Percentiles rank a stretch among this genome's conserved stretches.
Conservation (phyloP, 164 flowering plant genomes). For the Berberis thunbergii region DNA sequence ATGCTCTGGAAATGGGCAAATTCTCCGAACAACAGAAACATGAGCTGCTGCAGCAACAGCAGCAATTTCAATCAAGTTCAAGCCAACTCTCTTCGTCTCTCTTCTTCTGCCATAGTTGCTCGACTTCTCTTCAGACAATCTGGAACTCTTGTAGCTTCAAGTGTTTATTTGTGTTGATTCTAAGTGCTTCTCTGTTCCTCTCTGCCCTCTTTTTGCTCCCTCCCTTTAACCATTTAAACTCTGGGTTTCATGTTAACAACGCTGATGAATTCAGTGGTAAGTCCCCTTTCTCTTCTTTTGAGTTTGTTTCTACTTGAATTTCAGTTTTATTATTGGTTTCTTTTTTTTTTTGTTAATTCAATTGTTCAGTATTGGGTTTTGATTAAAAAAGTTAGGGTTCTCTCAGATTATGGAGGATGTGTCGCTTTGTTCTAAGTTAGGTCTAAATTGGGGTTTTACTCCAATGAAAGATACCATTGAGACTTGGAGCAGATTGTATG, state of each 20-base stretch:
- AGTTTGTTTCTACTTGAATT: background rate
- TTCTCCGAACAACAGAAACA: constrained; percentile 6
- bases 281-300: background rate
- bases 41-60: constrained; percentile 19
- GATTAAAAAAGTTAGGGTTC: background rate
- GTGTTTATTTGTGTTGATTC: constrained; percentile 42
- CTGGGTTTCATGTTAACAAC: constrained; percentile 35
- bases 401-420: background rate
- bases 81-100: constrained; percentile 10
- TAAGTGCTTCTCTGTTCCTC: constrained; percentile 33
- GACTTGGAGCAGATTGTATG: too few relatives aligned
- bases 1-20: constrained; percentile 76
- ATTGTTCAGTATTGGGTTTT: background rate
- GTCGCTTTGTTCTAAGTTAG: too few relatives aligned
- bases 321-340: constrained; percentile 5
- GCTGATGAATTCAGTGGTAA: constrained; percentile 36
- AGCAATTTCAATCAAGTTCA: constrained; percentile 5
- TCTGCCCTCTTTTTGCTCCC: constrained; percentile 46
- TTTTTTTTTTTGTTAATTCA: background rate
- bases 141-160: constrained; percentile 25
- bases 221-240: constrained; percentile 16
- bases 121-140: constrained; percentile 18
- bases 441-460: too few relatives aligned
- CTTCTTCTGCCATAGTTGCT: constrained; percentile 22
- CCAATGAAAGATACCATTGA: too few relatives aligned